These are phyloP conservation scores for Populus davidiana DNA, from an alignment of 345 rosid species.

Conservation along the genomic window DNA sequence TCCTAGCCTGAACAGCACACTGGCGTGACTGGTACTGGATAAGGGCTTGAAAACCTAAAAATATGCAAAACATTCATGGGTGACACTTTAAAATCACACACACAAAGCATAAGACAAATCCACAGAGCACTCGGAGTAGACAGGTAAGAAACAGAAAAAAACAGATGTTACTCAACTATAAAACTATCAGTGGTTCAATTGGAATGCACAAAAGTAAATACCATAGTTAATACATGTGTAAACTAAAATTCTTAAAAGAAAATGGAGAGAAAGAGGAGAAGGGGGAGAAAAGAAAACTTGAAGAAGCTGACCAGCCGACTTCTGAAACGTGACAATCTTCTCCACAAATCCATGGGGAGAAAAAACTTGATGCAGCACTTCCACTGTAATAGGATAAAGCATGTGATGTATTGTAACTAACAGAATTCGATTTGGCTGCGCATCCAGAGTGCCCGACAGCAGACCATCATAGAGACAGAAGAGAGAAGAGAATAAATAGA, in stretches of 20 bases:
- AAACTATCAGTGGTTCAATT: background rate
- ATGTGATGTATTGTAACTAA: constrained; percentile 90
- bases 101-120: constrained; percentile 4
- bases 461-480: constrained; percentile 54
- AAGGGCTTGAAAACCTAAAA: constrained; percentile 92
- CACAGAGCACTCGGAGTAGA: constrained; percentile 2
- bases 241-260: constrained; percentile 1
- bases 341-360: constrained; percentile 91
- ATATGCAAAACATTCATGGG: constrained; percentile 6
- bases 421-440: constrained; percentile 90
- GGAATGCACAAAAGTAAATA: constrained; percentile 9
- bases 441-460: constrained; percentile 59
- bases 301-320: constrained; percentile 89
- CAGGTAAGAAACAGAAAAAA: constrained; percentile 1
- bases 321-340: constrained; percentile 96
- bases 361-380: constrained; percentile 92
- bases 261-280: background rate
- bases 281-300: constrained; percentile 12
- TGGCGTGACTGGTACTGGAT: constrained; percentile 78
- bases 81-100: constrained; percentile 9
- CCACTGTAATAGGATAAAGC: constrained; percentile 96
- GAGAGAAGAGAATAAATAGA: constrained; percentile 60
- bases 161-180: constrained; percentile 6
- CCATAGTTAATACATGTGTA: constrained; percentile 3
- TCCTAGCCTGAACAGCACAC: constrained; percentile 76